Conservation (phyloP, 306 rosid genomes). For the Sicyos baderoa region DNA sequence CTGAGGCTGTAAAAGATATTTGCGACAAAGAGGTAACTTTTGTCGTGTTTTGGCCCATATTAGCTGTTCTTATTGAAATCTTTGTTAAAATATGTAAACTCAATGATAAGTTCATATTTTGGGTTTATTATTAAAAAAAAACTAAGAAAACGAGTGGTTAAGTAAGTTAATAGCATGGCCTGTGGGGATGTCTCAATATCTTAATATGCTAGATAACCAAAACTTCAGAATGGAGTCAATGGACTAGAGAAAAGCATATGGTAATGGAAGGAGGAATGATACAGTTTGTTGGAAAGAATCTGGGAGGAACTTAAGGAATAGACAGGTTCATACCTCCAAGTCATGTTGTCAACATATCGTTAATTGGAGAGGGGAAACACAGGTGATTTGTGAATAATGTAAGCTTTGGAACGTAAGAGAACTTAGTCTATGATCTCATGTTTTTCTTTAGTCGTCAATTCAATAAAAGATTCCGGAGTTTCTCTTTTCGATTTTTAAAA, state of each 20-base stretch:
- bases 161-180: neutral
- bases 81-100: neutral
- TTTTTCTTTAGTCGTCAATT: too few relatives aligned
- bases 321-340: neutral
- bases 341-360: neutral
- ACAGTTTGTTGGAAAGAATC: neutral
- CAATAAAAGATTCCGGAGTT: too few relatives aligned
- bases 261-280: neutral
- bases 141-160: neutral
- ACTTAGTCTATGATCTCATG: too few relatives aligned
- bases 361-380: too few relatives aligned
- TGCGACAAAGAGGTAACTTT: slow-evolving; percentile 54
- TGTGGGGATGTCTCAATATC: neutral
- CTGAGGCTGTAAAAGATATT: slow-evolving; percentile 74
- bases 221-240: neutral
- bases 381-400: too few relatives aligned
- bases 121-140: neutral
- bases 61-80: neutral
- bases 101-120: neutral
- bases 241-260: neutral
- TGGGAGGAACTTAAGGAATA: neutral
- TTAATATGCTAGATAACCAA: neutral
- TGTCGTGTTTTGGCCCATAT: neutral
- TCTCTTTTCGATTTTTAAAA: too few relatives aligned
- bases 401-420: too few relatives aligned